Base-by-base conservation (phyloP, 2,329 filamentous ascomycete genomes). In the Hymenoscyphus albidus region DNA sequence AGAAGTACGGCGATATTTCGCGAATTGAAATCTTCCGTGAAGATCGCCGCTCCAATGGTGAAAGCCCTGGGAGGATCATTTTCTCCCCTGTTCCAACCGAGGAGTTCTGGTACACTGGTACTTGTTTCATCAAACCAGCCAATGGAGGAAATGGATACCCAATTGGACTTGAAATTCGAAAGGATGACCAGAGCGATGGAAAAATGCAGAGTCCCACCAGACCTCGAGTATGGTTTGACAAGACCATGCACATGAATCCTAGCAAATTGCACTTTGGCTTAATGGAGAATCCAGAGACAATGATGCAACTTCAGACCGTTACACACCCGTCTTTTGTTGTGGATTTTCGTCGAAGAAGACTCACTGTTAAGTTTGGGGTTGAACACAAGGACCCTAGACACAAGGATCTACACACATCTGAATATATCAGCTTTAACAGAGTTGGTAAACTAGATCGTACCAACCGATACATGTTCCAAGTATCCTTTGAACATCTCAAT, bases 221-320 rank as follows among this genome's bases (percentile, higher is more conserved):
- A 58, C 69, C 72, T n/a, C 67, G 68, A 6, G 64, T 74, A 6
- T 73, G 62, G 4, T 77, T 78, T 55, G 75, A 76, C 1, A 65
- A 72, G 27, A 72, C 72, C 22, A 76, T 83, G 74, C 78, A 72
- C 16, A 67, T 87, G 1, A 71, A 74, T 1, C 78, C 83, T 2
- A 70, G 73, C 1, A 78, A 77, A 0, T 71, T 93, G 1, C 81
- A 86, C 18, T 89, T 93, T 69, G 90, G 91, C 0, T 78, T 86
- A 51, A 80, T 86, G 76, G 70, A 82, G 1, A 76, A 80, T 0
- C 80, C 83, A 4, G 78, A 76, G 2, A 78, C 79, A 0, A 86
- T 93, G 81, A 83, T 88, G 73, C 75, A 80, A 9, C 84, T 91
- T 81, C 82, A 82, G 61, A 81, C 79, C 3, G 69, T 79, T 1